Evolutionary conservation across 768 basidiomycete species (phyloP).

Genomic region (Scleroderma citrinum): DNA sequence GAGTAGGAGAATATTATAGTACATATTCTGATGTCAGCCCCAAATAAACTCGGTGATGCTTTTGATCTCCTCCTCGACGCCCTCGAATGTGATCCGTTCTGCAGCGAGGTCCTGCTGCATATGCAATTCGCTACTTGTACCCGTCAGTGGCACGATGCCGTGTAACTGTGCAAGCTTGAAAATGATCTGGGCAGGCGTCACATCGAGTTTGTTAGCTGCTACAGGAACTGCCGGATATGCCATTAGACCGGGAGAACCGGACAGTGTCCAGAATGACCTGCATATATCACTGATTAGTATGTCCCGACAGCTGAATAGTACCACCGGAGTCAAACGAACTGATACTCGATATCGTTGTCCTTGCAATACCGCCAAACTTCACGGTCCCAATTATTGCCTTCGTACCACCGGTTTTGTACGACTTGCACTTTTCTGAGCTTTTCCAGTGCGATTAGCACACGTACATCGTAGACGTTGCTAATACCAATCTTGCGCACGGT

Average conservation of each 20-base stretch:
- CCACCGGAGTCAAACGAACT: conserved; percentile 36
- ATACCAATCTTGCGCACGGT: conserved; percentile 63
- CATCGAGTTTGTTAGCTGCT: conserved; percentile 40
- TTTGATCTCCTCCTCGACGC: conserved; percentile 21
- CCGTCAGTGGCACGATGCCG: conserved; percentile 68
- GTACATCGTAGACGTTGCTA: conserved; percentile 70
- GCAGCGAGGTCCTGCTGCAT: conserved; percentile 60
- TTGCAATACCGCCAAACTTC: conserved; percentile 61
- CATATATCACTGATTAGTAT: neutral
- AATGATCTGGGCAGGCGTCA: conserved; percentile 60
- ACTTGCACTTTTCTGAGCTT: conserved; percentile 56
- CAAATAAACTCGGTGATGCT: conserved; percentile 25
- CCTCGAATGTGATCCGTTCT: conserved; percentile 31
- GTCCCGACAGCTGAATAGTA: neutral
- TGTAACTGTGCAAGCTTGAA: conserved; percentile 64
- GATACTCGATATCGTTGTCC: conserved; percentile 60
- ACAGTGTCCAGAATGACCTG: conserved; percentile 85
- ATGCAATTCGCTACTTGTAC: conserved; percentile 61
- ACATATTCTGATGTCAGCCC: conserved; percentile 13
- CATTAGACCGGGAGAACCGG: conserved; percentile 66
- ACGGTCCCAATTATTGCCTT: conserved; percentile 72
- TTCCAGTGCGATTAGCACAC: conserved; percentile 46
- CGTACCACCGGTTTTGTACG: conserved; percentile 84
- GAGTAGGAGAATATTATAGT: neutral
- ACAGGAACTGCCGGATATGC: conserved; percentile 38